Evolutionary conservation across 1,284 basidiomycete genomes (phyloP).

Genomic region (Leccinum fallax): DNA sequence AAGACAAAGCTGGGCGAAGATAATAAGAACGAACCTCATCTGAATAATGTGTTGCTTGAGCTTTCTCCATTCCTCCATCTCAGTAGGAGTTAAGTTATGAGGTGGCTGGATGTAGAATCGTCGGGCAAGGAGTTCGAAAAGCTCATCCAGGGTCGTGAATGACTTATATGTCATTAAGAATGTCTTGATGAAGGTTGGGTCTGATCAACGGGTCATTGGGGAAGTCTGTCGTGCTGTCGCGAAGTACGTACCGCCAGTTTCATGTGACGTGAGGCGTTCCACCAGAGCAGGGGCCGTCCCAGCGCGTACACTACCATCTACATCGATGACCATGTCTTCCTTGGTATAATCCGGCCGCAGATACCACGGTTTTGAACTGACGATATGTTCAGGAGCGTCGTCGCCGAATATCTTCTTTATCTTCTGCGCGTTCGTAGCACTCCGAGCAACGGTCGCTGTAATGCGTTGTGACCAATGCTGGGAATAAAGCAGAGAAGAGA

Average conservation of each 20-base stretch:
- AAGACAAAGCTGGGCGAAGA: constrained; percentile 3
- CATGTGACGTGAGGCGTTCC: constrained; percentile 90
- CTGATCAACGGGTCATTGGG: constrained; percentile 40
- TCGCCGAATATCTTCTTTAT: constrained; percentile 77
- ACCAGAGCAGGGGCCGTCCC: constrained; percentile 87
- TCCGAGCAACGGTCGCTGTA: constrained; percentile 28
- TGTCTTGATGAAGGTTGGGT: constrained; percentile 84
- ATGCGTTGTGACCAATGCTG: constrained; percentile 11
- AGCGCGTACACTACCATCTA: constrained; percentile 82
- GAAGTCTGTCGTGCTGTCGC: neutral
- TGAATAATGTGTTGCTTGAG: constrained; percentile 91
- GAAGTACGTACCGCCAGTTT: constrained; percentile 66
- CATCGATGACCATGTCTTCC: constrained; percentile 82
- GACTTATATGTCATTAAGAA: constrained; percentile 98
- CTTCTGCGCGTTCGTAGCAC: constrained; percentile 54
- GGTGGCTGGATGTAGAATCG: constrained; percentile 87
- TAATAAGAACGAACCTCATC: constrained; percentile 62
- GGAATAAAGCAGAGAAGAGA: constrained; percentile 9
- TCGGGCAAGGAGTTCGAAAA: constrained; percentile 84
- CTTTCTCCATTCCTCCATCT: constrained; percentile 83
- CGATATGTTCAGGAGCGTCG: constrained; percentile 55
- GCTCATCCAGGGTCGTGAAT: constrained; percentile 84
- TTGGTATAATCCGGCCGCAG: constrained; percentile 79
- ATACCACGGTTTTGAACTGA: constrained; percentile 81
- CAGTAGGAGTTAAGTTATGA: constrained; percentile 59